Evolutionary conservation across 176 grass and related monocot genomes (phyloP).

Genomic region (Paspalum notatum): DNA sequence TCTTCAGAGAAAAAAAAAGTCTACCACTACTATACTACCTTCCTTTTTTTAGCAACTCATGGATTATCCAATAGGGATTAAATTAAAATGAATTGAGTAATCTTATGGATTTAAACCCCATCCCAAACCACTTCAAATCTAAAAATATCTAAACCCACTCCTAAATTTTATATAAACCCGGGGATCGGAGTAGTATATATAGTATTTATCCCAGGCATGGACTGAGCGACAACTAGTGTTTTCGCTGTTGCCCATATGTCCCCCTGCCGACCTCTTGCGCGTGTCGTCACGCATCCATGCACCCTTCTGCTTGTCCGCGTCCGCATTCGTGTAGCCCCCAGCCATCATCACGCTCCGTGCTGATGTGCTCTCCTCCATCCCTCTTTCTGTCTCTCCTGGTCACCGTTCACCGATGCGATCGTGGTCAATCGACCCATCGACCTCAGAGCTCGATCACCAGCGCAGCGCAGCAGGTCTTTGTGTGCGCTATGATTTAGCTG

Average conservation of each 20-base stretch:
- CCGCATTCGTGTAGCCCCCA: constrained; percentile 19
- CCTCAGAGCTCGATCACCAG: background rate
- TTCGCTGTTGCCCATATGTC: constrained; percentile 39
- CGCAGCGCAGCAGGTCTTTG: too few species aligned
- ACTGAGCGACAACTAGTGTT: constrained; percentile 50
- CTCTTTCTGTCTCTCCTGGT: background rate
- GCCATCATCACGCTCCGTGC: constrained; percentile 36
- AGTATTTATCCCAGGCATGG: constrained; percentile 6
- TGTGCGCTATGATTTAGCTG: background rate
- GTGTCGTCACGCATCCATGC: constrained; percentile 47
- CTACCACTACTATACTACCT: too few species aligned
- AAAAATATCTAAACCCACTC: too few species aligned
- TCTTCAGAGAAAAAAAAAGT: too few species aligned
- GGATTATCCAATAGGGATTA: too few species aligned
- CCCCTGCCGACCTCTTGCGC: constrained; percentile 46
- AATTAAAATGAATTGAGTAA: too few species aligned
- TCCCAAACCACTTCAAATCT: too few species aligned
- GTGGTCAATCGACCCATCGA: background rate
- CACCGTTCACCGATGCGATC: constrained; percentile 25
- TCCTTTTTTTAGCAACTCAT: too few species aligned
- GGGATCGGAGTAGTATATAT: too few species aligned
- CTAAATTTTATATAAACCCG: too few species aligned
- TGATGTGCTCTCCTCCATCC: background rate
- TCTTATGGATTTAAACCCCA: too few species aligned
- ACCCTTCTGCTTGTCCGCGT: constrained; percentile 46